Percentiles rank a stretch among this genome's conserved stretches.
These are phyloP conservation scores for Neonectria punicea DNA, from an alignment of 2,329 filamentous ascomycete genomes.

Conservation along the genomic window DNA sequence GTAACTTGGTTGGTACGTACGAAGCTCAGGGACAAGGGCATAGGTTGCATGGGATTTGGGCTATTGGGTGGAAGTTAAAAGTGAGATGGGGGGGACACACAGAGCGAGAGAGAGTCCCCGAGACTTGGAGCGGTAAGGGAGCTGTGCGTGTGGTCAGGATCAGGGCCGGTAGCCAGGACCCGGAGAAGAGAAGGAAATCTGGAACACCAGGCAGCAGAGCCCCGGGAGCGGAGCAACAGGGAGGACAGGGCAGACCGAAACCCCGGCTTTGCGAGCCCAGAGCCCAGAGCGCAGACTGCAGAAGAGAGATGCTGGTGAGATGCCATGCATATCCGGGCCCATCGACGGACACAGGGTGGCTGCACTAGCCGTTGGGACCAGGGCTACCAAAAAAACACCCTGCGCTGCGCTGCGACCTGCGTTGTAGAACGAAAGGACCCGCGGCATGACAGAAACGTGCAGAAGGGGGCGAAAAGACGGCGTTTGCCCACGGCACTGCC, in stretches of 20 bases:
- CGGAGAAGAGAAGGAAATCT: conserved; percentile 30
- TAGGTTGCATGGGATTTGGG: conserved; percentile 19
- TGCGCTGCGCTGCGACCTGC: conserved; percentile 13
- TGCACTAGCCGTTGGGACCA: conserved; percentile 45
- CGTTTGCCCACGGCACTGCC: conserved; percentile 23
- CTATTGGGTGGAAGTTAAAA: conserved; percentile 24
- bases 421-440: conserved; percentile 7
- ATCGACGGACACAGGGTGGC: conserved; percentile 44
- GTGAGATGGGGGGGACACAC: conserved; percentile 28
- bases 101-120: conserved; percentile 8
- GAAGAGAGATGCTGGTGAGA: conserved; percentile 41
- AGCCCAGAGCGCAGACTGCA: not conserved
- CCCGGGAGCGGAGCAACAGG: conserved; percentile 19
- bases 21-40: conserved; percentile 22
- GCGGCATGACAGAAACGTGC: conserved; percentile 33
- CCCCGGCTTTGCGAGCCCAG: conserved; percentile 28
- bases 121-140: conserved; percentile 37
- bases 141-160: conserved; percentile 30
- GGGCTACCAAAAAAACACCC: conserved; percentile 26
- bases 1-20: conserved; percentile 14
- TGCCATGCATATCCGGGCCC: conserved; percentile 45
- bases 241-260: conserved; percentile 17
- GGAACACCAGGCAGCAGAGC: conserved; percentile 23
- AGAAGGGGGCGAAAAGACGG: conserved; percentile 33
- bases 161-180: conserved; percentile 29